A percentile compares a stretch with the other conserved stretches of the same genome.
phyloP scores from a whole-genome alignment of 2,329 filamentous ascomycete genomes.

The Colletotrichum tabaci region DNA sequence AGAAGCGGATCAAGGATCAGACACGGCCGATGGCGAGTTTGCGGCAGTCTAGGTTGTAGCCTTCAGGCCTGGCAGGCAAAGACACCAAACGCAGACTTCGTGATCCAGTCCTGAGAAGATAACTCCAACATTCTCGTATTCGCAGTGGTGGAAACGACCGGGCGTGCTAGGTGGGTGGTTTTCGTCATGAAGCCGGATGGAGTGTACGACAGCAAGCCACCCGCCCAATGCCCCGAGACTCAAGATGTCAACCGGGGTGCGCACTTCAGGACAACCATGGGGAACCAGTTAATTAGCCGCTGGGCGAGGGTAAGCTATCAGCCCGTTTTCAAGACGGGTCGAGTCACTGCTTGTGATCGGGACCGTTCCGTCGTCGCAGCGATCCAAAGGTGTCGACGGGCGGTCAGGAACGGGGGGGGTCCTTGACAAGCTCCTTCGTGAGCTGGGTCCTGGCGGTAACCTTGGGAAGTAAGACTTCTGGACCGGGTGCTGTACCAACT shows the following conservation, averaged over 20 bases:
- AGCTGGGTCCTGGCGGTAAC: neutral
- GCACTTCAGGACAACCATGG: constrained; percentile 8
- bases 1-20: constrained; percentile 19
- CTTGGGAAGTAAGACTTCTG: constrained; percentile 3
- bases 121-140: neutral
- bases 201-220: constrained; percentile 7
- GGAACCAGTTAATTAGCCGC: constrained; percentile 24
- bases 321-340: constrained; percentile 29
- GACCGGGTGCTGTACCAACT: constrained; percentile 34
- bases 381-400: constrained; percentile 10
- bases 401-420: constrained; percentile 20
- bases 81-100: neutral
- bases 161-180: neutral
- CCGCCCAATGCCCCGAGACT: constrained; percentile 6
- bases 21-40: constrained; percentile 11
- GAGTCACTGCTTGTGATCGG: constrained; percentile 30
- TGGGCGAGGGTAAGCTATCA: constrained; percentile 7
- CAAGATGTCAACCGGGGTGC: neutral
- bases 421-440: constrained; percentile 1
- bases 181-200: neutral
- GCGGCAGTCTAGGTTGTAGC: neutral
- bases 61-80: neutral
- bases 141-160: neutral
- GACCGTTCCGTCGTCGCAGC: constrained; percentile 24
- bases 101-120: too few species aligned